Evolutionary conservation across 176 grass and related monocot genomes (phyloP).

Genomic region (Cenchrus americanus): DNA sequence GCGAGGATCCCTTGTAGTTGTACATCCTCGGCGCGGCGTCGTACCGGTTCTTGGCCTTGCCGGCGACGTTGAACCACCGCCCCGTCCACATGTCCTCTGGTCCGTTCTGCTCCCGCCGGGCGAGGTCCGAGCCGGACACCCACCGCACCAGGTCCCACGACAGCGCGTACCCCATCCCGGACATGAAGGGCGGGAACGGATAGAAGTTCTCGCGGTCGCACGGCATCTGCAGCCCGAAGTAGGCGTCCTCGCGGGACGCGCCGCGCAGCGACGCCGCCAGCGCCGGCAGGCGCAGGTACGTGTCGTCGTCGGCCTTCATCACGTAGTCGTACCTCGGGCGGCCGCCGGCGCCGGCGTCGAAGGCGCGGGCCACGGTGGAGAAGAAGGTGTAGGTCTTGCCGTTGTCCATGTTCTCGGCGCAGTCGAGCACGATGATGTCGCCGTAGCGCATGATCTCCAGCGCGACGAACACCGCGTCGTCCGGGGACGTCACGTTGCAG

Average conservation of each 20-base stretch:
- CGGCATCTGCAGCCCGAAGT: slow-evolving; percentile 70
- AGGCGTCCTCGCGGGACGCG: slow-evolving; percentile 58
- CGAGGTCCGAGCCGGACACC: slow-evolving; percentile 59
- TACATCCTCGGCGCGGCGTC: slow-evolving; percentile 68
- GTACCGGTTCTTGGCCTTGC: slow-evolving; percentile 72
- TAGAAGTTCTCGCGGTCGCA: slow-evolving; percentile 73
- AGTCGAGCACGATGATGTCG: slow-evolving; percentile 72
- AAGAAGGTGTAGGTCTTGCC: slow-evolving; percentile 86
- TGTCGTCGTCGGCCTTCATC: slow-evolving; percentile 92
- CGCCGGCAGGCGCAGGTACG: slow-evolving; percentile 58
- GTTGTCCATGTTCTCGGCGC: slow-evolving; percentile 78
- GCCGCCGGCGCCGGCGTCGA: neutral
- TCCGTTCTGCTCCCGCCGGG: slow-evolving; percentile 45
- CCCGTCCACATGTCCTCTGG: slow-evolving; percentile 82
- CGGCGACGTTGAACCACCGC: slow-evolving; percentile 72
- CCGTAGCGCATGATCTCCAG: slow-evolving; percentile 56
- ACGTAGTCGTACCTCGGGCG: slow-evolving; percentile 57
- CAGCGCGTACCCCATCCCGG: slow-evolving; percentile 81
- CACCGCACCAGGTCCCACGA: slow-evolving; percentile 82
- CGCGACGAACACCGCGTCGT: slow-evolving; percentile 55
- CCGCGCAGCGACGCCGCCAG: slow-evolving; percentile 47
- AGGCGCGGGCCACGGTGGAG: slow-evolving; percentile 43
- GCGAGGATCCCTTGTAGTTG: slow-evolving; percentile 60
- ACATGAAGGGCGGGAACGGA: slow-evolving; percentile 83
- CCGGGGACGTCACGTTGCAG: slow-evolving; percentile 74